Evolutionary conservation across 768 basidiomycete species (phyloP).

Genomic region (Lactarius hatsudake): DNA sequence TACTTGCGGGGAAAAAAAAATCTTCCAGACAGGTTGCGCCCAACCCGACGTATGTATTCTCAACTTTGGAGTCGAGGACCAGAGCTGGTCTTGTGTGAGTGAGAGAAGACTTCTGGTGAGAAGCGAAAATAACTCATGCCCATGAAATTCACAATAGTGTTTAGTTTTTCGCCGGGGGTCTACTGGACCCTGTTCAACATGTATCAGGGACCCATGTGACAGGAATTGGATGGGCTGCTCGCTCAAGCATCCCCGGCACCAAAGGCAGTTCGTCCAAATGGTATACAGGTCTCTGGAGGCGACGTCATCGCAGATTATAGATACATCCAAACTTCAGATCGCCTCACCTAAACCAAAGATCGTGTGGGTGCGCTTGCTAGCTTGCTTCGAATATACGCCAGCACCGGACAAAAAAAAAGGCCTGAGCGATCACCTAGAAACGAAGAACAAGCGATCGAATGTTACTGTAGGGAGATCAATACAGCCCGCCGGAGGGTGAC

Average conservation of each 20-base stretch:
- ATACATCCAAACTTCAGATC: not conserved
- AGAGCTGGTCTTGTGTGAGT: not conserved
- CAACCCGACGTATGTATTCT: not conserved
- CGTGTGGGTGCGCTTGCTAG: not conserved
- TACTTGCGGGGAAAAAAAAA: conserved; percentile 10
- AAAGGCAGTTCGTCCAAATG: not conserved
- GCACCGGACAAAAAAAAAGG: conserved; percentile 1
- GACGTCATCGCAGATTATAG: not conserved
- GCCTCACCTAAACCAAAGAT: not conserved
- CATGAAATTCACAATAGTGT: not conserved
- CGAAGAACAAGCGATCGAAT: not conserved
- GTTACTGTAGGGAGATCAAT: not conserved
- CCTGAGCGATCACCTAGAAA: not conserved
- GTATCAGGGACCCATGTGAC: not conserved
- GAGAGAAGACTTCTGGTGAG: not conserved
- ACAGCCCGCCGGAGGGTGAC: not conserved
- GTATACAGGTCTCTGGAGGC: not conserved
- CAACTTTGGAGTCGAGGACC: not conserved
- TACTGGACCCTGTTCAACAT: conserved; percentile 4
- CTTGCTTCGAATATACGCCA: not conserved
- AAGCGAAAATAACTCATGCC: not conserved
- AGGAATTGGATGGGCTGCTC: not conserved
- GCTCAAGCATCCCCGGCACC: conserved; percentile 4
- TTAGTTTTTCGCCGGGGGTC: not conserved
- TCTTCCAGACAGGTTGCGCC: conserved; percentile 10